These are phyloP conservation scores for Arthrobotrys pseudoclavata DNA, from an alignment of 2,329 filamentous ascomycete genomes.

Conservation along the genomic window DNA sequence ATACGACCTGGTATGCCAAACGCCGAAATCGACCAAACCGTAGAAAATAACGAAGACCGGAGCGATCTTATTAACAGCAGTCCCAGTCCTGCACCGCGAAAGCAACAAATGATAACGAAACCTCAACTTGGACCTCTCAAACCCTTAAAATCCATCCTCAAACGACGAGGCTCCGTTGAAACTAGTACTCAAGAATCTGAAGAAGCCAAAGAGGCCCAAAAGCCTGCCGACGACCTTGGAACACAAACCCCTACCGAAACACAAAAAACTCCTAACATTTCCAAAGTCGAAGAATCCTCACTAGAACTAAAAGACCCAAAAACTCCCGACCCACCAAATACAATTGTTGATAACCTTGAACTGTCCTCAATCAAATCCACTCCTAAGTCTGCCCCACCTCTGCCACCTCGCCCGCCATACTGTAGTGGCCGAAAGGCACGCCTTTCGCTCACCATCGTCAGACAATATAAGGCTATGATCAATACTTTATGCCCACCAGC, in stretches of 20 bases:
- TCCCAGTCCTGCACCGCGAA: not conserved
- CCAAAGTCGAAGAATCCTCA: not conserved
- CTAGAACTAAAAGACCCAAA: not conserved
- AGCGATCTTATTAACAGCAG: not conserved
- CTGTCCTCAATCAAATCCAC: not conserved
- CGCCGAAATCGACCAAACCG: not conserved
- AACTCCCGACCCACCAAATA: not conserved
- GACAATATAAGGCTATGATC: not conserved
- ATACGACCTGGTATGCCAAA: constrained; percentile 27
- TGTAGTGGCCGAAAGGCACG: not conserved
- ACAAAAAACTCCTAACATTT: not conserved
- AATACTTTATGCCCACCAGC: not conserved
- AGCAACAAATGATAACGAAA: not conserved
- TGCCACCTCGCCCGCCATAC: not conserved
- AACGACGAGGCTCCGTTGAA: not conserved
- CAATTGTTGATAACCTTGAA: not conserved
- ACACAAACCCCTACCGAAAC: not conserved
- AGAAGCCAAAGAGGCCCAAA: not conserved
- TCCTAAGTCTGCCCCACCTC: not conserved
- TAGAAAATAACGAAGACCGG: not conserved
- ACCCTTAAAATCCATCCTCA: not conserved
- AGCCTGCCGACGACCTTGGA: not conserved
- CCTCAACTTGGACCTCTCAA: constrained; percentile 5
- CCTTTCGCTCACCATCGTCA: constrained; percentile 5
- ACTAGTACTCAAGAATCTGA: not conserved